Percentiles rank a stretch among this genome's conserved stretches.
Conservation (phyloP, 768 basidiomycete species). For the Strobilomyces dryophilus region DNA sequence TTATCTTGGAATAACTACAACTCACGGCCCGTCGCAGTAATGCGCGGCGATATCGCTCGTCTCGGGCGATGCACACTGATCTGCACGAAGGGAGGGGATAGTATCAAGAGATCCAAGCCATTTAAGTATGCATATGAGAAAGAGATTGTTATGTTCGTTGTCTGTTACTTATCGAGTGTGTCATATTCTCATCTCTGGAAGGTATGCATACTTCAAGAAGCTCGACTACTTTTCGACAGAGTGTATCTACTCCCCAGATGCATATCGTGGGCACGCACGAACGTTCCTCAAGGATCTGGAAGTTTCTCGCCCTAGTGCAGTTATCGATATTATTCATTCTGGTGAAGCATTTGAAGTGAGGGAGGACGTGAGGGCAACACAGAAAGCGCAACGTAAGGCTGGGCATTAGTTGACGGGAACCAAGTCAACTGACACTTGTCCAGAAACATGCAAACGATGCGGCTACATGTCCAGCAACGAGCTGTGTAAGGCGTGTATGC, state of each 20-base stretch:
- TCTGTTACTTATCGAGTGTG: neutral
- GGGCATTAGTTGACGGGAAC: neutral
- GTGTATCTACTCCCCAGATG: conserved; percentile 98
- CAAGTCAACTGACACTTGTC: neutral
- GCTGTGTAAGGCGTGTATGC: conserved; percentile 92
- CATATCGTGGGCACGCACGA: conserved; percentile 95
- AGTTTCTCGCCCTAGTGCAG: conserved; percentile 88
- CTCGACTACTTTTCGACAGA: conserved; percentile 99
- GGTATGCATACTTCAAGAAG: conserved; percentile 99
- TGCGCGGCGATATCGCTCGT: conserved; percentile 95
- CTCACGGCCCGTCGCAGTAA: conserved; percentile 52
- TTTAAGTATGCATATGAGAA: conserved; percentile 99
- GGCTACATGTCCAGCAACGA: conserved; percentile 96
- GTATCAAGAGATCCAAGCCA: conserved; percentile 96
- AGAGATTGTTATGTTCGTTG: conserved; percentile 92
- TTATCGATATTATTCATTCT: conserved; percentile 97
- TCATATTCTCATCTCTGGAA: conserved; percentile 29
- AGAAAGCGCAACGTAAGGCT: conserved; percentile 79
- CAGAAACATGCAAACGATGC: conserved; percentile 89
- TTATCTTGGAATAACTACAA: neutral
- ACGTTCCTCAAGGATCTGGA: conserved; percentile 94
- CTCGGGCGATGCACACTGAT: conserved; percentile 92
- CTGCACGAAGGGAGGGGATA: conserved; percentile 94
- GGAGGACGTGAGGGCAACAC: conserved; percentile 78
- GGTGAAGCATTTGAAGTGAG: conserved; percentile 88